phyloP scores from a whole-genome alignment of 2,329 filamentous ascomycete species.

The Pezizomycotina sp. region DNA sequence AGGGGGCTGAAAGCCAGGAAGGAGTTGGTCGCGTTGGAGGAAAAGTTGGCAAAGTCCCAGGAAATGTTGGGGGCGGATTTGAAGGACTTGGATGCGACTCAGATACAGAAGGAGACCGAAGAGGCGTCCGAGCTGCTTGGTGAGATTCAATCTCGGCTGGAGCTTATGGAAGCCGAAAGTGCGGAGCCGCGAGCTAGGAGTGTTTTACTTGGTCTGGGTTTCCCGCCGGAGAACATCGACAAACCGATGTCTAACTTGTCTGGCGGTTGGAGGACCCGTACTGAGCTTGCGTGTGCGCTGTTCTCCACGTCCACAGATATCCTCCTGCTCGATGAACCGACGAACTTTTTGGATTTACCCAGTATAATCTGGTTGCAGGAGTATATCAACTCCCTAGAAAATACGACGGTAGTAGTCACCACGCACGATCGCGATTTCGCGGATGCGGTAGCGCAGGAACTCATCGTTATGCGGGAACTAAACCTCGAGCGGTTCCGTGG shows the following conservation, averaged over 20 bases:
- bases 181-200: conserved; percentile 35
- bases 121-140: conserved; percentile 53
- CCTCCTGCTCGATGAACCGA: conserved; percentile 70
- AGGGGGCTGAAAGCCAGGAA: conserved; percentile 63
- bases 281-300: conserved; percentile 47
- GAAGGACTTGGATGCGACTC: conserved; percentile 40
- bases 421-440: conserved; percentile 75
- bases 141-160: conserved; percentile 50
- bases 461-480: conserved; percentile 59
- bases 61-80: conserved; percentile 35
- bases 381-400: conserved; percentile 45
- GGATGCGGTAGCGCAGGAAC: conserved; percentile 56
- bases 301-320: conserved; percentile 55
- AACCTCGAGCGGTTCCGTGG: conserved; percentile 58
- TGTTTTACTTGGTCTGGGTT: conserved; percentile 54
- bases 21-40: conserved; percentile 51
- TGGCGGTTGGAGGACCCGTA: conserved; percentile 61
- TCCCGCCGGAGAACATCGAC: conserved; percentile 44
- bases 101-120: conserved; percentile 48
- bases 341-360: conserved; percentile 68
- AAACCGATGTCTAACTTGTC: conserved; percentile 50
- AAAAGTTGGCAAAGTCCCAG: conserved; percentile 43
- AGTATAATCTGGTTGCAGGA: conserved; percentile 73
- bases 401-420: conserved; percentile 54
- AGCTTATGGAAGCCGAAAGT: conserved; percentile 32